phyloP scores from a whole-genome alignment of 441 rosid genomes.

The Adansonia rubrostipa region DNA sequence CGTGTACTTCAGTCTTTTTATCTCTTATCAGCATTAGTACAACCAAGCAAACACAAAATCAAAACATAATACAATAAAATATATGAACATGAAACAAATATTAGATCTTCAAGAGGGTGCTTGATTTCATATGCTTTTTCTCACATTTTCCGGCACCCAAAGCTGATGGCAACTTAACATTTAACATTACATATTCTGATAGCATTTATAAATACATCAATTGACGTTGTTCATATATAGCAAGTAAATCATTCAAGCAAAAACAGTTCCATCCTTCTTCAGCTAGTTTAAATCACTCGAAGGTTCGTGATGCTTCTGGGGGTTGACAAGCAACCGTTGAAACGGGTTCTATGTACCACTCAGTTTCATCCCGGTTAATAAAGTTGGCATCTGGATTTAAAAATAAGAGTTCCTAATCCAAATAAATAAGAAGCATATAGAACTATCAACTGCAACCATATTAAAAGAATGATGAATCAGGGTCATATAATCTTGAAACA shows the following conservation, averaged over 20 bases:
- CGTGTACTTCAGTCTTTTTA: too few species aligned
- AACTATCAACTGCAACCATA: background rate
- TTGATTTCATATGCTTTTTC: background rate
- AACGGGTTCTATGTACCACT: slow-evolving; percentile 84
- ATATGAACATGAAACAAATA: too few species aligned
- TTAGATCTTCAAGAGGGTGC: background rate
- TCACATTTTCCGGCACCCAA: background rate
- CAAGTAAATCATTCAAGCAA: background rate
- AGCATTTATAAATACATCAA: background rate
- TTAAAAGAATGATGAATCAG: background rate
- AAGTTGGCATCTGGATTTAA: slow-evolving; percentile 78
- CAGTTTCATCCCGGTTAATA: slow-evolving; percentile 67
- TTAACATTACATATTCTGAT: background rate
- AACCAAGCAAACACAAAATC: too few species aligned
- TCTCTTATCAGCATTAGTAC: too few species aligned
- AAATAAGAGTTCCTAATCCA: slow-evolving; percentile 3
- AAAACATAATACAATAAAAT: too few species aligned
- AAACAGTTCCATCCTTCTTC: slow-evolving; percentile 15
- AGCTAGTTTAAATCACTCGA: slow-evolving; percentile 30
- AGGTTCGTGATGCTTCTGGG: slow-evolving; percentile 41
- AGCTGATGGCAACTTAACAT: background rate
- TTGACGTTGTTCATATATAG: background rate
- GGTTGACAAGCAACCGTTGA: slow-evolving; percentile 46
- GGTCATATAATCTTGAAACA: slow-evolving; percentile 6
- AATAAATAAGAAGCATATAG: background rate